Base-by-base conservation (phyloP, 352 stramenopile genomes). In the Phytopythium vexans region DNA sequence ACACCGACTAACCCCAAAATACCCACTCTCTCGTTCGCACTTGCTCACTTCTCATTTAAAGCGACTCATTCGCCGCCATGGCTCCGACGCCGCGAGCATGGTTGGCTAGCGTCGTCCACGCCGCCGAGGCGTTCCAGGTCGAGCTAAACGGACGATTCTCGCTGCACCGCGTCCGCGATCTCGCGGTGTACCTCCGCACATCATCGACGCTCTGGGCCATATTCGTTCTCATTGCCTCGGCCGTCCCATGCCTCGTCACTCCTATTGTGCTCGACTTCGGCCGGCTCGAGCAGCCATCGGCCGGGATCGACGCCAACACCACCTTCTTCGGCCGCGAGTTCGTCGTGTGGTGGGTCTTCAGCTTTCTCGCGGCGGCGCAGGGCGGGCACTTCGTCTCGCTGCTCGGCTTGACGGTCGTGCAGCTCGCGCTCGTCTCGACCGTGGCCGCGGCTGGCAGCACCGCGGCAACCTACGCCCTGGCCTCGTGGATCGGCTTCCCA, bases 81-180 rank as follows among this genome's bases (percentile, higher is more conserved):
- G 2, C 21, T 27, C 21, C 21, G 21, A 27, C 21, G 21, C 21
- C 21, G 21, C 21, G 21, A 27, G 21, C 21, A 27, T 27, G 21
- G 21, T 27, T 27, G 21, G 21, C 21, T 27, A 27, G 21, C 21
- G 42, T 32, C 42, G 6, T 49, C 8, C 16, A 16, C 4, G 43
- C 43, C 6, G 6, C 4, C 10, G 45, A 51, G 33, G 33, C 27
- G 32, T 41, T 52, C 33, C 54, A 66, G 33, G 59, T 62, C 34
- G 49, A 66, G n/a, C 49, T 66, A 1, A 41, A 62, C 35, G 59
- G 53, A 5, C 50, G 8, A 8, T 66, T 62, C 35, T 62, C 59
- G 12, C 16, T 38, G 7, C 12, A 58, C 0, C 54, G 49, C 34
- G 38, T 66, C 16, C 32, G 44, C 9, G 37, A 16, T 6, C 45